Base-by-base conservation (phyloP, 1,139 yeast genomes). In the Candida labiduridarum region DNA sequence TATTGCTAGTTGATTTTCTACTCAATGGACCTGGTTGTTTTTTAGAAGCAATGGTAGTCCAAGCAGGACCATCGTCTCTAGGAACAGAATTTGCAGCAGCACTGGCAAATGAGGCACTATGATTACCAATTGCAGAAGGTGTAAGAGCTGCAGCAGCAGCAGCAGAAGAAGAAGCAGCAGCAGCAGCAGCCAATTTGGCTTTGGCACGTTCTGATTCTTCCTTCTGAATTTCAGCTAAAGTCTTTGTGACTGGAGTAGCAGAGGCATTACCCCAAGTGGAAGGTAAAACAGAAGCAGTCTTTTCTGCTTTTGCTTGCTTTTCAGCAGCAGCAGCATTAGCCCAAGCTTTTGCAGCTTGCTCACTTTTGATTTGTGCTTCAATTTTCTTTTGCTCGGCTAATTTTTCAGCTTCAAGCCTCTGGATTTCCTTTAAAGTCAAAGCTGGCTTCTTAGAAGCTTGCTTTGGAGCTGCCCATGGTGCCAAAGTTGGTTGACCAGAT, bases 371-470 rank as follows among this genome's bases (percentile, higher is more conserved):
- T 55, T 71, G 72, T 7, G 65, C 61, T 51, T 73, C 75, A 22
- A 65, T 48, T 54, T 69, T 67, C 54, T 65, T 73, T 56, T 72
- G 76, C 53, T 71, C 74, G 43, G 67, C 72, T 38, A 67, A 60
- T 56, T 74, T 82, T 51, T 79, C 82, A 42, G 85, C 85, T 62
- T 87, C 95, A 52, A 84, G 67, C 54, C 76, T 80, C 65, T 87
- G 94, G 55, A 89, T 85, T 63, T 89, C 89, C 52, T 83, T 81
- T 56, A 89, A 71, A 1, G 89, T 76, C 52, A 84, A 68, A n/a
- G 76, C 65, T 40, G 86, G 84, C 48, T 75, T 68, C 12, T 65
- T 56, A 6, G 64, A 56, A 14, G 54, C 57, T 19, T 57, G 52
- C 22, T 44, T 41, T 34, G 46, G 15, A 12, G 55, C 49, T 30